Evolutionary conservation across 2,329 filamentous ascomycete species (phyloP), one percentile per base, ranked within the genome.

Genomic region (Curvularia sp.): DNA sequence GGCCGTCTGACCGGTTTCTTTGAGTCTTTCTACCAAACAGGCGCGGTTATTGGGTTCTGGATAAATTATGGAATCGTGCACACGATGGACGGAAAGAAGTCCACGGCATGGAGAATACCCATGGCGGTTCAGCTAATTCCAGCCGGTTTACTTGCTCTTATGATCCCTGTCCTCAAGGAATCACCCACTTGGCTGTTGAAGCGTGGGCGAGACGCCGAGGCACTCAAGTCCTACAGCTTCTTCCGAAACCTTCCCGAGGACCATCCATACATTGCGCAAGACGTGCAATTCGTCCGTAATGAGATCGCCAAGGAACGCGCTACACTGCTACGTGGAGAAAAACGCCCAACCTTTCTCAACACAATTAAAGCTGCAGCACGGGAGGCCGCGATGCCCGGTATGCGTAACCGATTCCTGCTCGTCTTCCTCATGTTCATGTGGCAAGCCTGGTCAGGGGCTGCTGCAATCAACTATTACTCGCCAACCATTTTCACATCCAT

Each of bases 1-100:
- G 87, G 88, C 18, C 82, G 86, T 5, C 79, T 90, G 0, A 86
- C 89, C 20, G 87, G 87, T 49, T 83, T 89, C 54, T 89, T 88
- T 74, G 87, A 89, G 69, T 78, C 89, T 1, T 85, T 86, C 44
- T 88, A 85, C 78, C 87, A 89, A 74, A 79, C 84, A 0, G 84
- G 88, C 28, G 87, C 86, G n/a, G 74, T 78, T 52, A 70, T 77
- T 15, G 75, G 77, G 4, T 79, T 79, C 58, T 79, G 77, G 77
- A 76, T 79, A 60, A 78, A 79, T 59, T 79, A 79, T 48, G 73
- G 71, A 5, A 74, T 78, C 26, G 73, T 76, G 2, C 67, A 75
- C 51, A 75, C 73, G 65, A 82, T 78, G 76, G 64, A 70, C 35
- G 78, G 57, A 79, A 83, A 39, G 1, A 72, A 81, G 0, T 81